phyloP scores from a whole-genome alignment of 2,329 filamentous ascomycete genomes.

The Verticillium klebahnii region DNA sequence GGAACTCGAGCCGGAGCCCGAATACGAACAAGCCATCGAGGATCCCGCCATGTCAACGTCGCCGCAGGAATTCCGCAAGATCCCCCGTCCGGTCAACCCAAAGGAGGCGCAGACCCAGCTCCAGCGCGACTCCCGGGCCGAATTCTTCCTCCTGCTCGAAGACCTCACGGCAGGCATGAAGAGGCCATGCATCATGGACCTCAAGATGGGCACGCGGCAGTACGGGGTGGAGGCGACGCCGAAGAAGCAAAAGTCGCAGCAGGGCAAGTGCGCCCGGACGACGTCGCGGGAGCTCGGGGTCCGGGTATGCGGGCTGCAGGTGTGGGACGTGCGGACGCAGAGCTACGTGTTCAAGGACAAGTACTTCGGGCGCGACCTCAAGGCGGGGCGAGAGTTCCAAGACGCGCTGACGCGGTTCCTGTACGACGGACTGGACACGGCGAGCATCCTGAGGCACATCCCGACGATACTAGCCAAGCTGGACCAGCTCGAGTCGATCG shows the following conservation, averaged over 20 bases:
- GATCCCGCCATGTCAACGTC: constrained; percentile 24
- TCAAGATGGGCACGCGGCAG: constrained; percentile 98
- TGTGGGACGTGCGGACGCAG: constrained; percentile 83
- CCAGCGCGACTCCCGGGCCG: constrained; percentile 61
- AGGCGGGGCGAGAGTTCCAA: constrained; percentile 84
- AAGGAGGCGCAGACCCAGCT: constrained; percentile 67
- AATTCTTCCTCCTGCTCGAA: constrained; percentile 90
- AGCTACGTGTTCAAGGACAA: constrained; percentile 97
- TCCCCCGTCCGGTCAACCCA: constrained; percentile 64
- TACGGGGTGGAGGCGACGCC: constrained; percentile 89
- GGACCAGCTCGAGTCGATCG: constrained; percentile 75
- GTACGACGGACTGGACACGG: constrained; percentile 79
- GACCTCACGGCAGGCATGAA: constrained; percentile 97
- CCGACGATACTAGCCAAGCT: constrained; percentile 84
- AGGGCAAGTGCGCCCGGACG: constrained; percentile 86
- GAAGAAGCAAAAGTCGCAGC: constrained; percentile 90
- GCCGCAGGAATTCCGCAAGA: constrained; percentile 32
- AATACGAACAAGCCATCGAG: constrained; percentile 1
- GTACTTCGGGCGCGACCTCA: constrained; percentile 87
- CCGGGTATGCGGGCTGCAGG: constrained; percentile 90
- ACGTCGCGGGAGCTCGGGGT: constrained; percentile 91
- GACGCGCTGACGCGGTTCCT: constrained; percentile 83
- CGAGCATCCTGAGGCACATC: constrained; percentile 80
- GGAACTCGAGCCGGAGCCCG: background rate
- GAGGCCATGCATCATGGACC: constrained; percentile 89